Percentiles rank a stretch among this genome's conserved stretches.
Evolutionary conservation across 108 stramenopile genomes (phyloP).

Genomic region (Skeletonema marinoi): DNA sequence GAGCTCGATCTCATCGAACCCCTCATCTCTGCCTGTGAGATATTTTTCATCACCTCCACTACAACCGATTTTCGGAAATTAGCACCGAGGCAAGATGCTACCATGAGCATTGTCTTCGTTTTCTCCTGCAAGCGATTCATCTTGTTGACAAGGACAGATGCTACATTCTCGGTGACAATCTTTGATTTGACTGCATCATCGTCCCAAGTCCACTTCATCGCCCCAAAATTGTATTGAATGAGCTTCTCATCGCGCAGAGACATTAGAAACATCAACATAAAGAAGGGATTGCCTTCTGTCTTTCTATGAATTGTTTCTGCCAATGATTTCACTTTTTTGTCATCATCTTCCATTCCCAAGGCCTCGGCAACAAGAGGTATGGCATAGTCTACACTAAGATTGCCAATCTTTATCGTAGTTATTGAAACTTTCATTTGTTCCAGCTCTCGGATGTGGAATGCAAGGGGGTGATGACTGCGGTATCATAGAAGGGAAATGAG

Average conservation of each 20-base stretch:
- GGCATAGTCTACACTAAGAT: not conserved
- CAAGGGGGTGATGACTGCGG: too few species aligned
- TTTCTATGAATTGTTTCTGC: not conserved
- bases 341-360: not conserved
- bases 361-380: conserved; percentile 6
- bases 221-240: not conserved
- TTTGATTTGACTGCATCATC: too few species aligned
- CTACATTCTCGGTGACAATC: too few species aligned
- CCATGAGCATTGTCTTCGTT: not conserved
- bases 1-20: too few species aligned
- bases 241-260: not conserved
- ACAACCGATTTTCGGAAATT: not conserved
- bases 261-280: conserved; percentile 28
- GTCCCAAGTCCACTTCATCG: too few species aligned
- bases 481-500: too few species aligned
- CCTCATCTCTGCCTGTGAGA: too few species aligned
- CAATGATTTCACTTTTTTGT: not conserved
- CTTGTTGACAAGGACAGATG: not conserved
- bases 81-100: not conserved
- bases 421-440: too few species aligned
- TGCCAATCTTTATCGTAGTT: not conserved
- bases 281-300: conserved; percentile 45
- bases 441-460: too few species aligned
- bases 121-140: not conserved
- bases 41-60: too few species aligned